Conservation (phyloP, 352 stramenopile genomes). For the Blastocystis sp. region DNA sequence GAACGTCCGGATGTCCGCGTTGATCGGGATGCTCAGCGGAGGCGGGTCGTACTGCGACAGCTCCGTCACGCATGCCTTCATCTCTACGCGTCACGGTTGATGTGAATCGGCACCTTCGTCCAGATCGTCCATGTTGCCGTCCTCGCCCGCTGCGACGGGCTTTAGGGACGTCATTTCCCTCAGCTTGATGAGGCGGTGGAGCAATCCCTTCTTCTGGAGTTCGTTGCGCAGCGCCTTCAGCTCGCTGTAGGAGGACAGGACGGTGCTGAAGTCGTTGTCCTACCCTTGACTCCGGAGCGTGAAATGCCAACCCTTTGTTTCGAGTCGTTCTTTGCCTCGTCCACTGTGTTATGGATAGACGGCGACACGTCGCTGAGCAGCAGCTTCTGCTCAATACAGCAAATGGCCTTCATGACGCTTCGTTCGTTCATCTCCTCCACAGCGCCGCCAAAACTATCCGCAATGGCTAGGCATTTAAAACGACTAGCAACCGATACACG, state of each 20-base stretch:
- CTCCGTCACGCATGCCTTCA: constrained; percentile 19
- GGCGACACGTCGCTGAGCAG: constrained; percentile 44
- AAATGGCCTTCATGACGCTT: constrained; percentile 60
- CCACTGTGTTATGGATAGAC: constrained; percentile 44
- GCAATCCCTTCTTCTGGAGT: constrained; percentile 27
- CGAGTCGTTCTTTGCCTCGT: background rate
- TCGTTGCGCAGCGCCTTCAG: constrained; percentile 46
- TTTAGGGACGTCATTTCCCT: background rate
- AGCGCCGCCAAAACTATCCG: background rate
- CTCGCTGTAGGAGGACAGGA: constrained; percentile 46
- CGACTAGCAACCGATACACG: background rate
- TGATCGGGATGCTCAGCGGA: constrained; percentile 71
- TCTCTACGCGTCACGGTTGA: background rate
- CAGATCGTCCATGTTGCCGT: background rate
- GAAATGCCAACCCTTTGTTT: background rate
- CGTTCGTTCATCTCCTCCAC: constrained; percentile 63
- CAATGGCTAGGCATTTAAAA: constrained; percentile 4
- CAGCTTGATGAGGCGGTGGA: constrained; percentile 9
- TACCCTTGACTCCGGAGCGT: background rate
- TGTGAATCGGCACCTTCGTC: background rate
- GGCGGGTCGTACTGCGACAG: constrained; percentile 70
- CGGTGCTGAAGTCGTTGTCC: constrained; percentile 21
- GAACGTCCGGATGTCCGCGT: constrained; percentile 72
- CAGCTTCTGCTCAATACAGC: constrained; percentile 61
- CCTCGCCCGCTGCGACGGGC: background rate